Evolutionary conservation across 768 basidiomycete species (phyloP), one percentile per base, ranked within the genome.

Genomic region (Coprinopsis marcescibilis): DNA sequence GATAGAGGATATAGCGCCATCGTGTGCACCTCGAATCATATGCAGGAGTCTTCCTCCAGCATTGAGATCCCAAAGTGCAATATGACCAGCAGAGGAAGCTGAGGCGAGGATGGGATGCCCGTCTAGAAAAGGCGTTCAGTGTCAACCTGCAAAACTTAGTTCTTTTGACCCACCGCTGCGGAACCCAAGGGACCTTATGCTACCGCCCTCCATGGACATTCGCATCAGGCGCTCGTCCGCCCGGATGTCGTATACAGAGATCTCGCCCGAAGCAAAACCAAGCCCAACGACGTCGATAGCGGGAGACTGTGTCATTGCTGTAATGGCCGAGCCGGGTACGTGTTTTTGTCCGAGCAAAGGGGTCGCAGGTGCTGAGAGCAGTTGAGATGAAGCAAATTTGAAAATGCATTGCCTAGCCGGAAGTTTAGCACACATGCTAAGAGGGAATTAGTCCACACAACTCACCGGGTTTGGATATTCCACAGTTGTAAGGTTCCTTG

Each of bases 251-350:
- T 93, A 87, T 3, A 99, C 75, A 0, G 85, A 82, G 23, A 96
- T 81, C 55, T 88, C 83, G 32, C 96, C 96, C 1, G 87, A 89
- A 1, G 83, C 71, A 60, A 89, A 90, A 1, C 92, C 95, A 40
- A 99, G 71, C n/a, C 90, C 96, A 30, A 98, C 76, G 8, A 98
- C 91, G 57, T 99, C 96, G 43, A 98, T 85, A 12, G 94, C 96
- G 20, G 95, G 94, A 7, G 92, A 94, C 60, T 96, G 96, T 1
- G 81, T 80, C 30, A 97, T 58, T 2, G 84, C 70, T 1, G 90
- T 93, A 53, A 98, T 79, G 7, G 87, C 73, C 43, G 57, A 62
- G 3, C 60, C 54, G 5, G 58, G 59, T 48, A 44, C 65, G 50
- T 24, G 34, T 27, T 52, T 57, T 34, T 55, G 45, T 10, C 58